phyloP scores from a whole-genome alignment of 202 grass and related monocot genomes.

The Elaeis oleifera region DNA sequence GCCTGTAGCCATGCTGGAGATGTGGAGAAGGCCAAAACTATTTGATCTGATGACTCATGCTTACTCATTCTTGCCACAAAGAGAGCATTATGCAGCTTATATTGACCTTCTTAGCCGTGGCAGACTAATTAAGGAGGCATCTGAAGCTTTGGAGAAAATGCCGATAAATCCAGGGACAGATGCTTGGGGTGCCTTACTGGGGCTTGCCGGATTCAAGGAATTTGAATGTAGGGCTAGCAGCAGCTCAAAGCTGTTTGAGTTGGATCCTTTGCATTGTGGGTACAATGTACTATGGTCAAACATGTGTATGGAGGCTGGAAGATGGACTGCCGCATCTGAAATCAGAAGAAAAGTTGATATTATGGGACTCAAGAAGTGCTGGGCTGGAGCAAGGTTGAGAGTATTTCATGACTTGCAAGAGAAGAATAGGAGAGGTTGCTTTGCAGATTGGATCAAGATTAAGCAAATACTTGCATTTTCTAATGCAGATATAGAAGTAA shows the following conservation, averaged over 20 bases:
- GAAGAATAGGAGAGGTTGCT: neutral
- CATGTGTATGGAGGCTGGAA: conserved; percentile 16
- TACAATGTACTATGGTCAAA: conserved; percentile 14
- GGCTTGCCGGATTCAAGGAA: conserved; percentile 17
- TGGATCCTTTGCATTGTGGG: conserved; percentile 6
- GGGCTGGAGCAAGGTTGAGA: conserved; percentile 12
- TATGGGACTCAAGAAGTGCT: neutral
- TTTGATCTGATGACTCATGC: conserved; percentile 3
- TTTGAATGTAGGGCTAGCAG: conserved; percentile 1
- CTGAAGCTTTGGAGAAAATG: conserved; percentile 10
- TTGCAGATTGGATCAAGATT: neutral
- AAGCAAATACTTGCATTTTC: neutral
- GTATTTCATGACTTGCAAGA: conserved; percentile 6
- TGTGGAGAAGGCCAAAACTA: conserved; percentile 11
- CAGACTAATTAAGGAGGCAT: conserved; percentile 10
- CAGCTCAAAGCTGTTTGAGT: conserved; percentile 8
- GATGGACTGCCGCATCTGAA: conserved; percentile 3
- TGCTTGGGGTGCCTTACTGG: conserved; percentile 22
- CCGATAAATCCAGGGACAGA: conserved; percentile 2
- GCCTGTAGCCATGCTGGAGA: conserved; percentile 22
- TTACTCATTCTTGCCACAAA: neutral
- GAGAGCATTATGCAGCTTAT: conserved; percentile 11
- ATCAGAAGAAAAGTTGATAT: conserved; percentile 8
- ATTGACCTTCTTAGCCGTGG: conserved; percentile 21
- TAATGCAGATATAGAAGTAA: too few species aligned